Conservation (phyloP, 73 alveolate genomes). For the Chromera velia region DNA sequence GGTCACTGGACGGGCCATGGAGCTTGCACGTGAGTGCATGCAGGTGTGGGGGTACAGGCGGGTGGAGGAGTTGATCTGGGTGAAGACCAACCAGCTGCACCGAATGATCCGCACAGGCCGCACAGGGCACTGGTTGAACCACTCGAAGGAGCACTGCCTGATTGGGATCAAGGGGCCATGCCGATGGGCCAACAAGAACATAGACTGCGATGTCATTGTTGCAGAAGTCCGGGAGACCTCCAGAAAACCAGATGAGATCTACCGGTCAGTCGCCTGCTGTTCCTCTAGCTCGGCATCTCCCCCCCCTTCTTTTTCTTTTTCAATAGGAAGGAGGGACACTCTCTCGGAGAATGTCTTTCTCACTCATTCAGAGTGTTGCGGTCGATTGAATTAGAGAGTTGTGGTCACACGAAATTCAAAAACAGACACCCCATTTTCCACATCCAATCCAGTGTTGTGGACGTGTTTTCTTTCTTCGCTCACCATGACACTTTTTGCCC, state of each 20-base stretch:
- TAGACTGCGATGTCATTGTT: constrained; percentile 81
- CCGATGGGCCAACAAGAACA: background rate
- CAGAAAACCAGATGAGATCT: constrained; percentile 93
- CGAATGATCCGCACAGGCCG: constrained; percentile 91
- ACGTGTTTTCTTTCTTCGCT: too few species aligned
- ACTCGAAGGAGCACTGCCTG: constrained; percentile 52
- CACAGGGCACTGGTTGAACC: constrained; percentile 96
- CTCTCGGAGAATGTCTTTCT: too few species aligned
- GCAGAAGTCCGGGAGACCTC: constrained; percentile 92
- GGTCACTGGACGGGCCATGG: constrained; percentile 98
- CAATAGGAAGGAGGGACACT: too few species aligned
- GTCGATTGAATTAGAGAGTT: too few species aligned
- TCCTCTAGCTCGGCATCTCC: background rate
- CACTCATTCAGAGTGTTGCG: too few species aligned
- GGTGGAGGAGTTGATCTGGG: constrained; percentile 94
- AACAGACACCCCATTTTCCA: too few species aligned
- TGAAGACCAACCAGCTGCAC: constrained; percentile 84
- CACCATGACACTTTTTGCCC: too few species aligned
- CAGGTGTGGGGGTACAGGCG: constrained; percentile 77
- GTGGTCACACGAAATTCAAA: too few species aligned
- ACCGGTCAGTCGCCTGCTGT: constrained; percentile 64
- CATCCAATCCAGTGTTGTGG: too few species aligned
- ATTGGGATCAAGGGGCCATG: constrained; percentile 79
- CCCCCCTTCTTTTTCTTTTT: too few species aligned
- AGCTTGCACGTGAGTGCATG: constrained; percentile 89